These are phyloP conservation scores for Phytopythium litorale DNA, from an alignment of 352 stramenopile genomes.

Conservation along the genomic window DNA sequence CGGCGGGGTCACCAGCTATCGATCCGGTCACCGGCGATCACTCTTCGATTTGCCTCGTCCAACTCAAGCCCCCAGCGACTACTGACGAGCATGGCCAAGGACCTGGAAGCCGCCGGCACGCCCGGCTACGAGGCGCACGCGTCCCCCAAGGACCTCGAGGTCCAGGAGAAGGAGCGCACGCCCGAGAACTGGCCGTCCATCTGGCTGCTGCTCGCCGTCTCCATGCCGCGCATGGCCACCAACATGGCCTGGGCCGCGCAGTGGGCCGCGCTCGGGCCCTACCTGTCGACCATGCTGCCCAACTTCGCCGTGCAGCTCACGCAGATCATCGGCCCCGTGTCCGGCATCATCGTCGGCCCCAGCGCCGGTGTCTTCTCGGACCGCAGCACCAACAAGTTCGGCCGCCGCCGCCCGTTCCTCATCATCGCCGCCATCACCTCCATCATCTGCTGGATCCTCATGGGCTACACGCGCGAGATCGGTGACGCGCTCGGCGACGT, in stretches of 20 bases:
- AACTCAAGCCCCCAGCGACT: neutral
- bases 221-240: constrained; percentile 49
- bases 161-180: constrained; percentile 10
- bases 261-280: constrained; percentile 50
- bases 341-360: constrained; percentile 46
- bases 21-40: neutral
- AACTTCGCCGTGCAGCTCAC: constrained; percentile 35
- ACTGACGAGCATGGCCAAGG: constrained; percentile 2
- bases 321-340: constrained; percentile 52
- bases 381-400: constrained; percentile 32
- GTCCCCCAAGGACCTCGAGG: constrained; percentile 16
- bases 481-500: constrained; percentile 47
- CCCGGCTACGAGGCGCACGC: constrained; percentile 20
- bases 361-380: constrained; percentile 51
- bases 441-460: constrained; percentile 52
- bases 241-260: constrained; percentile 64
- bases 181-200: constrained; percentile 29
- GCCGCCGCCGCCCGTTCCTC: constrained; percentile 39
- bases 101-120: constrained; percentile 9
- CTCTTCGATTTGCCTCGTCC: constrained; percentile 5
- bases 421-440: constrained; percentile 30
- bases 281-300: constrained; percentile 47
- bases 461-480: constrained; percentile 59
- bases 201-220: constrained; percentile 43
- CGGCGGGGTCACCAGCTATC: neutral